Evolutionary conservation across 169 alveolate genomes (phyloP), one percentile per base, ranked within the genome.

Genomic region (Ophryocystis elektroscirrha): DNA sequence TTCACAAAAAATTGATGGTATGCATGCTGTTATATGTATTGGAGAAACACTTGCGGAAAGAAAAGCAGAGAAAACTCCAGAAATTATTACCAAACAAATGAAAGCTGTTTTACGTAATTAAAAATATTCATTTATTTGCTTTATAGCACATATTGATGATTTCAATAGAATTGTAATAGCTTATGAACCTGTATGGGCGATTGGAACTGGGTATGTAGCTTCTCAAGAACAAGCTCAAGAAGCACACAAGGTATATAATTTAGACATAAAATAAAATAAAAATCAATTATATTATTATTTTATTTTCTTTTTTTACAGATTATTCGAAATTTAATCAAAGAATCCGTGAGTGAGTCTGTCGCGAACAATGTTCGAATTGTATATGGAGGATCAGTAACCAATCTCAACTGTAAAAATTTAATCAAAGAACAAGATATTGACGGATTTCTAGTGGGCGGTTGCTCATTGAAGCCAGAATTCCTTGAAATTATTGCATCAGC

Each of bases 151-250:
- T 12, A 46, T 65, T 19, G 59, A 70, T 29, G 74, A 86, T 63
- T 85, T 94, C 91, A 61, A 62, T 38, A 74, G 76, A 61, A 77
- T 90, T 22, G 96, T 91, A 30, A 71, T 93, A 36, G 97, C 99
- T 29, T 85, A 94, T 79, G 99, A 94, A 62, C 98, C 99, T 15
- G 91, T 89, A 16, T 91, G 97, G 98, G 98, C 98, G 48, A 91
- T 91, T 47, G 99, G 98, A 32, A 94, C 97, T 25, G 97, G 98
- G 53, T 82, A 74, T 54, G 91, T 87, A 19, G 97, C 97, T 9
- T 64, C 93, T 22, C 89, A 95, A 6, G 91, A 74, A 35, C 86
- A 87, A 69, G 97, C 96, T 15, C 89, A 84, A 72, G 95, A 85
- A 37, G 87, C 87, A 25, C 98, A 92, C 51, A 76, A 69, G 53